These are phyloP conservation scores for Hansenula lynferdii DNA, from an alignment of 1,139 yeast species.

Conservation along the genomic window DNA sequence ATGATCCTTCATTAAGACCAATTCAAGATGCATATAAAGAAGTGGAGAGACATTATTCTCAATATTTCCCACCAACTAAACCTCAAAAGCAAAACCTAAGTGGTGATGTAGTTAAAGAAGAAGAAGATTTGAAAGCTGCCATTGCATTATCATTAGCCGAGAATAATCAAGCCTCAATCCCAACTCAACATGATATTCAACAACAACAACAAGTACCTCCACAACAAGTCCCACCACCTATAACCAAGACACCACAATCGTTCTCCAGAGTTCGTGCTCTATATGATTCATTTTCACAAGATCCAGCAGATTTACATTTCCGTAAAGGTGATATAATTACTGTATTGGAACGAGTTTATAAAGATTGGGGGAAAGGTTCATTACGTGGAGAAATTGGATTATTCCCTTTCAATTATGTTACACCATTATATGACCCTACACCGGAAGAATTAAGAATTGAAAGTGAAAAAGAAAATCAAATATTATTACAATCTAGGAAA, in stretches of 20 bases:
- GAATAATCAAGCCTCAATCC: slow-evolving; percentile 10
- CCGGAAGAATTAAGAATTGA: slow-evolving; percentile 45
- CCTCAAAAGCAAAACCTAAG: slow-evolving; percentile 56
- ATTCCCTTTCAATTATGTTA: slow-evolving; percentile 91
- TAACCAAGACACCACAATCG: slow-evolving; percentile 4
- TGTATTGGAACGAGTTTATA: slow-evolving; percentile 81
- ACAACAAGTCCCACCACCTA: slow-evolving; percentile 1
- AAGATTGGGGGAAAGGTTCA: slow-evolving; percentile 97
- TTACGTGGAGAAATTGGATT: slow-evolving; percentile 78
- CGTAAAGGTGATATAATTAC: slow-evolving; percentile 74
- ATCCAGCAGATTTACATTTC: slow-evolving; percentile 67
- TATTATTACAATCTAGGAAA: slow-evolving; percentile 46
- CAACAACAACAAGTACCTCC: slow-evolving; percentile 2
- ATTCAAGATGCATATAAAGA: slow-evolving; percentile 58
- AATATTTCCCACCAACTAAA: slow-evolving; percentile 48
- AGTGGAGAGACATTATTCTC: slow-evolving; percentile 38
- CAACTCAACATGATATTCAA: slow-evolving; percentile 7
- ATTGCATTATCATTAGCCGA: slow-evolving; percentile 75
- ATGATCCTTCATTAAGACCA: slow-evolving; percentile 72
- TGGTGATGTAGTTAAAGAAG: slow-evolving; percentile 55
- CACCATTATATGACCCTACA: slow-evolving; percentile 67
- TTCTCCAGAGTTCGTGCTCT: slow-evolving; percentile 67
- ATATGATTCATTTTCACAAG: slow-evolving; percentile 72
- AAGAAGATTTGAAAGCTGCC: slow-evolving; percentile 75
- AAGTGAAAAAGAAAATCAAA: slow-evolving; percentile 35